Conservation (phyloP, 1,284 basidiomycete species). For the Schizopora paradoxa region DNA sequence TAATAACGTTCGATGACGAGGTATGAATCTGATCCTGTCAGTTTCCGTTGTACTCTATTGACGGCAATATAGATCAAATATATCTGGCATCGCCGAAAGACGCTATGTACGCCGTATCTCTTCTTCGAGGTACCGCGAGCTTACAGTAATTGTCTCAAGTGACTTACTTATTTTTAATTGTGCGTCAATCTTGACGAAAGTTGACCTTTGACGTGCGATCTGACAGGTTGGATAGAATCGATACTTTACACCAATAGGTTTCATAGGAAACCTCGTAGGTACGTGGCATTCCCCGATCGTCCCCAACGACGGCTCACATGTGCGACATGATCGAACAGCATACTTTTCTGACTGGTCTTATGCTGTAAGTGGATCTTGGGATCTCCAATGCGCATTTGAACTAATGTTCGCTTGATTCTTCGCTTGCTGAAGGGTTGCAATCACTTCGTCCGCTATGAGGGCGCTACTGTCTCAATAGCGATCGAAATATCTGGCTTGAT, state of each 20-base stretch:
- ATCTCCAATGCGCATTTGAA: no score
- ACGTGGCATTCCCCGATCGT: not conserved
- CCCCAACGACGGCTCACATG: no score
- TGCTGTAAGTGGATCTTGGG: no score
- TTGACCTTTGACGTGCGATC: not conserved
- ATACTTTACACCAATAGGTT: constrained; percentile 9
- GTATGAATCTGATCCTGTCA: not conserved
- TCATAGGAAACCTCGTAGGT: constrained; percentile 8
- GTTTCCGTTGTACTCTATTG: not conserved
- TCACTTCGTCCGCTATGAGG: constrained; percentile 47
- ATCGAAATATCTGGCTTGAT: constrained; percentile 45
- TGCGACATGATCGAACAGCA: not conserved
- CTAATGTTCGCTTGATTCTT: no score
- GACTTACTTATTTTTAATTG: constrained; percentile 9
- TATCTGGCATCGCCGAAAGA: constrained; percentile 7
- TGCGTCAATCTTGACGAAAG: not conserved
- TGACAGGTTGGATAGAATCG: constrained; percentile 5
- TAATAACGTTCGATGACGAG: constrained; percentile 8
- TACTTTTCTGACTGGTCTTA: constrained; percentile 2
- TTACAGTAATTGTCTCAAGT: not conserved
- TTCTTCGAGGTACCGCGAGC: not conserved
- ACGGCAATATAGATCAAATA: constrained; percentile 2
- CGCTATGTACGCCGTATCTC: not conserved
- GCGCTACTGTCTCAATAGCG: constrained; percentile 42
- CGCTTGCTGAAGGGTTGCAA: constrained; percentile 31